Evolutionary conservation across 257 asterid genomes (phyloP), one percentile per base, ranked within the genome.

Genomic region (Scutellaria minor): DNA sequence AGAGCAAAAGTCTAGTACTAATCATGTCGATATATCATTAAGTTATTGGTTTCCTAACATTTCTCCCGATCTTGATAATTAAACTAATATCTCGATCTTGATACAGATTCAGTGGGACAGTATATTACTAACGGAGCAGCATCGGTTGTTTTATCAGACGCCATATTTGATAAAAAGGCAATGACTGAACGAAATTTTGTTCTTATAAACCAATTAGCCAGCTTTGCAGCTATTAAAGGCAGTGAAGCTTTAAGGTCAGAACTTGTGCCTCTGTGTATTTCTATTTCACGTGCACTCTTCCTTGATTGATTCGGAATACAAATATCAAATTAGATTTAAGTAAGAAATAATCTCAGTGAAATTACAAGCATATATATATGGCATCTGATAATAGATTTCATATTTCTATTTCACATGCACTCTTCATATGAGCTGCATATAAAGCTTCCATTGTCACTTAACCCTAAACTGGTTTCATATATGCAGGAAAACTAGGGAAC

Each of bases 121-220:
- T 92, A 89, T 78, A 83, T 92, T 71, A 64, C 77, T 66, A 74
- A 77, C 27, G 97, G 97, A 76, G 96, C 97, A 66, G 71, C 93
- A 13, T 72, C 93, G 11, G 93, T 92, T 77, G 90, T 92, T 80
- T 66, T 92, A 72, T 89, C 97, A 2, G 96, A 92, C 78, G 96
- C 97, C 77, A 89, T 92, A 88, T 92, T 92, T 62, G 84, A 85
- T 37, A 85, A 81, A 71, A 68, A 72, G 61, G 93, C 95, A 20
- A 84, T 92, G 85, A 75, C 13, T 48, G 79, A 75, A 62, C 72
- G 14, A 55, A 47, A 85, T 65, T 86, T 88, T 42, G 80, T 73
- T 70, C 77, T 48, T 7, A 76, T 92, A 51, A 18, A 77, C 75
- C 86, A 92, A 52, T 84, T 83, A 64, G 92, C 96, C 13, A 13